Evolutionary conservation across 1,284 basidiomycete genomes (phyloP).

Genomic region (Thecaphora frezii): DNA sequence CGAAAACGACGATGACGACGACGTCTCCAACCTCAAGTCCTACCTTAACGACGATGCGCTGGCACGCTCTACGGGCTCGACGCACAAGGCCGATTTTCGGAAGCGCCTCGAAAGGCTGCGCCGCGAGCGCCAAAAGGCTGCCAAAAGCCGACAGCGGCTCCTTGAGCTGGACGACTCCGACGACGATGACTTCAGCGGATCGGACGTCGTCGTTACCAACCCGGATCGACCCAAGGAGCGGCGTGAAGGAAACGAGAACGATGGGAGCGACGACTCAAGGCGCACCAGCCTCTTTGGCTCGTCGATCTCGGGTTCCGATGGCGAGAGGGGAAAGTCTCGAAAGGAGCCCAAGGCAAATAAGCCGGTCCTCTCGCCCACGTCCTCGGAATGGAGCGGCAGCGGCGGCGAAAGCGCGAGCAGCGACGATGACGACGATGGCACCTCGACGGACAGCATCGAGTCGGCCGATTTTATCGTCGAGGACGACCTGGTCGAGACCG

Average conservation of each 20-base stretch:
- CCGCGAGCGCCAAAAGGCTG: constrained; percentile 18
- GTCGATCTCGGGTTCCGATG: not conserved
- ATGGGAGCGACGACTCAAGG: not conserved
- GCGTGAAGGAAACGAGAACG: not conserved
- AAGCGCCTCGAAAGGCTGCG: constrained; percentile 21
- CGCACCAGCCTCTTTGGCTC: constrained; percentile 2
- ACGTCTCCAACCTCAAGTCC: constrained; percentile 24
- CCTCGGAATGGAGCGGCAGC: not conserved
- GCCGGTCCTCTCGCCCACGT: not conserved
- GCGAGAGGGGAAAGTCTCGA: not conserved
- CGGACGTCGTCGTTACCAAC: too few relatives aligned
- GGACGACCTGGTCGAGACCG: constrained; percentile 29
- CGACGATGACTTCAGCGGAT: not conserved
- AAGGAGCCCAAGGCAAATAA: not conserved
- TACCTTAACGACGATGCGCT: constrained; percentile 41
- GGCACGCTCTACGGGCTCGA: constrained; percentile 21
- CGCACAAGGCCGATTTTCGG: constrained; percentile 24
- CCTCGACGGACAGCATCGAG: not conserved
- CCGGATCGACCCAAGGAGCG: too few relatives aligned
- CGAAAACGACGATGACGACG: constrained; percentile 12
- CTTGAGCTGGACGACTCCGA: not conserved
- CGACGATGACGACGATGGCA: constrained; percentile 5
- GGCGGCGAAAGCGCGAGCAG: constrained; percentile 5
- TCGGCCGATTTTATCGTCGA: constrained; percentile 16
- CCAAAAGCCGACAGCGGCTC: not conserved